Evolutionary conservation across 2,329 filamentous ascomycete species (phyloP).

Genomic region (Teratosphaeria nubilosa): DNA sequence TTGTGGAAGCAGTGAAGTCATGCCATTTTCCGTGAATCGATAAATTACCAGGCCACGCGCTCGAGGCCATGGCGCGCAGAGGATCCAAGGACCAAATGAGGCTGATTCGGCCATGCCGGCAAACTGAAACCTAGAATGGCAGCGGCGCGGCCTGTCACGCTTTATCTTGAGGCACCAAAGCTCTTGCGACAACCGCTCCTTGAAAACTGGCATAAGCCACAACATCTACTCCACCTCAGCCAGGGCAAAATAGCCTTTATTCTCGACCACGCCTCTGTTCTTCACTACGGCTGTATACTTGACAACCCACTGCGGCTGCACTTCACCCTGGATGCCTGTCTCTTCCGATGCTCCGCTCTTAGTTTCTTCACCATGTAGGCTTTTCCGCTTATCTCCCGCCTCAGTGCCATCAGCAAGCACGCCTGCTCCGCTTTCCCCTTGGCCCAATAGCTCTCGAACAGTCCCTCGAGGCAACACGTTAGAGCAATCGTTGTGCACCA

Average conservation of each 20-base stretch:
- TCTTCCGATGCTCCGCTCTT: slow-evolving; percentile 54
- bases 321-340: slow-evolving; percentile 56
- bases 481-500: slow-evolving; percentile 90
- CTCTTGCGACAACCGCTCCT: not conserved
- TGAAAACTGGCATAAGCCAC: not conserved
- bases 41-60: too few species aligned
- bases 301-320: slow-evolving; percentile 86
- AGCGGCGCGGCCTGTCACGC: too few species aligned
- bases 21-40: too few species aligned
- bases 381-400: slow-evolving; percentile 32
- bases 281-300: slow-evolving; percentile 95
- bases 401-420: slow-evolving; percentile 52
- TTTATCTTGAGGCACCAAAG: too few species aligned
- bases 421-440: slow-evolving; percentile 60
- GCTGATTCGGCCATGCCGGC: too few species aligned
- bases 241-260: slow-evolving; percentile 92
- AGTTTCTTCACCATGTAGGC: slow-evolving; percentile 25
- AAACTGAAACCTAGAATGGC: too few species aligned
- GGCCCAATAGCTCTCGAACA: slow-evolving; percentile 70
- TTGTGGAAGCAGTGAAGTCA: too few species aligned
- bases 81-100: too few species aligned
- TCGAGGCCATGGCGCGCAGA: too few species aligned
- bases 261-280: slow-evolving; percentile 91
- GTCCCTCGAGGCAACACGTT: slow-evolving; percentile 83
- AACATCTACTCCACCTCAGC: slow-evolving; percentile 38